phyloP scores from a whole-genome alignment of 306 rosid genomes.

The Acacia crassicarpa region DNA sequence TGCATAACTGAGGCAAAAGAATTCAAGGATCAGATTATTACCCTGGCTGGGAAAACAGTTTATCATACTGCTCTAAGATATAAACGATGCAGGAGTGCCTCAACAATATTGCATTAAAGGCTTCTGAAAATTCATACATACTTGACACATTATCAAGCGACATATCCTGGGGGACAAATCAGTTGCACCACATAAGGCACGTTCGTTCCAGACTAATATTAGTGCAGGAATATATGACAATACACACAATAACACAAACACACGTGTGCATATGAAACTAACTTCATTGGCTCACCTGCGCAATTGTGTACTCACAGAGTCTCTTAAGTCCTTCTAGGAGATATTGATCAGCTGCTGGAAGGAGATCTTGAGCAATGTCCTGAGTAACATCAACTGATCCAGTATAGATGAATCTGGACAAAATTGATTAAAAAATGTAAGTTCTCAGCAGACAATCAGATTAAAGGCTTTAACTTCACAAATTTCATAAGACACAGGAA shows the following conservation, averaged over 20 bases:
- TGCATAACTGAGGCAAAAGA: constrained; percentile 12
- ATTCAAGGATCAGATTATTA: constrained; percentile 37
- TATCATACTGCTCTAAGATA: constrained; percentile 75
- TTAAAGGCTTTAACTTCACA: constrained; percentile 15
- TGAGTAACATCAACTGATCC: constrained; percentile 73
- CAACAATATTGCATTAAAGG: constrained; percentile 76
- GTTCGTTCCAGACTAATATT: constrained; percentile 15
- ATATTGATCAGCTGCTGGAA: constrained; percentile 92
- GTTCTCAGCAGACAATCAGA: constrained; percentile 15
- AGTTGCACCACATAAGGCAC: constrained; percentile 19
- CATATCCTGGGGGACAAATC: constrained; percentile 55
- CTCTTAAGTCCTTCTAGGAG: constrained; percentile 91
- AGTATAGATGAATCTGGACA: constrained; percentile 78
- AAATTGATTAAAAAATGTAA: constrained; percentile 16
- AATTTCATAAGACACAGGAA: constrained; percentile 10
- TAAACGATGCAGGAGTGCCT: constrained; percentile 79
- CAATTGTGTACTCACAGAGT: constrained; percentile 77
- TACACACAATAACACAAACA: not conserved
- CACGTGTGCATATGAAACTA: not conserved
- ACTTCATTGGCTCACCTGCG: constrained; percentile 56
- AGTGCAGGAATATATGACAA: constrained; percentile 32
- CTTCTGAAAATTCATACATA: constrained; percentile 90
- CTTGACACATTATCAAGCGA: constrained; percentile 73
- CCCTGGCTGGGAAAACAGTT: constrained; percentile 72
- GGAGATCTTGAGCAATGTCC: constrained; percentile 87